phyloP scores from a whole-genome alignment of 768 basidiomycete genomes.

The Lactifluus hygrophoroides region DNA sequence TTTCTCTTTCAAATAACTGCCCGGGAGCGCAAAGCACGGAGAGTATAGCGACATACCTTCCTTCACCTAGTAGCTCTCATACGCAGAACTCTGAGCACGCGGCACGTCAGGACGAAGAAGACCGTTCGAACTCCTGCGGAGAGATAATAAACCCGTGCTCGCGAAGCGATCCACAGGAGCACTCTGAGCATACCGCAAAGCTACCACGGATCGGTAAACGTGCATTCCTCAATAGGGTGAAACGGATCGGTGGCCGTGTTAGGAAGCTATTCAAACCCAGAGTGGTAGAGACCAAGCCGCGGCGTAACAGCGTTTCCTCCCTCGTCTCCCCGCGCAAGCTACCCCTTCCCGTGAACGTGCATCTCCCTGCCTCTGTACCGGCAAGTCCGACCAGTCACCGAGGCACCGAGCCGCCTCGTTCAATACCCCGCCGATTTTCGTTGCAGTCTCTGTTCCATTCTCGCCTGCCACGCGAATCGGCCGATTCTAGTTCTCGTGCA shows the following conservation, averaged over 20 bases:
- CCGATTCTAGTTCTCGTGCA: not conserved
- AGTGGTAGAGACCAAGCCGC: constrained; percentile 1
- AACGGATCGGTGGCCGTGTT: constrained; percentile 16
- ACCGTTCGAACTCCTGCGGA: not conserved
- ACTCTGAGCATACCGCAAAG: not conserved
- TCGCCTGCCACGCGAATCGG: constrained; percentile 1
- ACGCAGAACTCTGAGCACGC: not conserved
- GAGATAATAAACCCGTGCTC: not conserved
- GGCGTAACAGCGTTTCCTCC: constrained; percentile 3
- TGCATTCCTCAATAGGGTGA: constrained; percentile 12
- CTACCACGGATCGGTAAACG: constrained; percentile 7
- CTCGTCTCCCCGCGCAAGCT: not conserved
- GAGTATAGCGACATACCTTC: constrained; percentile 5
- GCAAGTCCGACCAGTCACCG: constrained; percentile 6
- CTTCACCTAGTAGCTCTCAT: not conserved
- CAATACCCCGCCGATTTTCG: constrained; percentile 13
- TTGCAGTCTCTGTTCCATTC: constrained; percentile 15
- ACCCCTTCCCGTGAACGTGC: constrained; percentile 3
- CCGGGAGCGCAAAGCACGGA: not conserved
- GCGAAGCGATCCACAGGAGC: not conserved
- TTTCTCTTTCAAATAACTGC: constrained; percentile 12
- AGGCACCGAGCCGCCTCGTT: not conserved
- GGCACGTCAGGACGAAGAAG: not conserved
- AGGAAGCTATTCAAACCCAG: constrained; percentile 15
- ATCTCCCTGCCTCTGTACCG: not conserved